Evolutionary conservation across 139 green algal species (phyloP).

Genomic region (Chlamydomonas applanata): DNA sequence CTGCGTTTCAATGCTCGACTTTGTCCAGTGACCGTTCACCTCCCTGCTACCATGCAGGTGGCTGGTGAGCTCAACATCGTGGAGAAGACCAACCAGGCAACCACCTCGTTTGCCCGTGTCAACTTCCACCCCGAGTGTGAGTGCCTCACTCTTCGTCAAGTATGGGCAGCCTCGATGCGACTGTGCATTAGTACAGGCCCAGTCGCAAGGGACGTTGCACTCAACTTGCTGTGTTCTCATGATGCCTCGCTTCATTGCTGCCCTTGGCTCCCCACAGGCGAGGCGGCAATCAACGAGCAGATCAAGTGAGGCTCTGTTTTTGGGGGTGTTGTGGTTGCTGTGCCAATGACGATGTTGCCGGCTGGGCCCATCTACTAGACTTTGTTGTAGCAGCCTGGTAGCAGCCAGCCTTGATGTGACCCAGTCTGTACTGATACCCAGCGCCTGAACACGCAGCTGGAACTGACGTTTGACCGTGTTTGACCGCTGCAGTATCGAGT

Average conservation of each 20-base stretch:
- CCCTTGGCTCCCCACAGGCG: slow-evolving; percentile 52
- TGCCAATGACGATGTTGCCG: background rate
- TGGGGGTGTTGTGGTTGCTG: too few species aligned
- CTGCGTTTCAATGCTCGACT: too few species aligned
- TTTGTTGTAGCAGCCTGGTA: background rate
- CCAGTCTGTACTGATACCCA: background rate
- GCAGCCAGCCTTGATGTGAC: background rate
- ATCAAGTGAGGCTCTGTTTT: slow-evolving; percentile 98
- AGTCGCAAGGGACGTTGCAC: too few species aligned
- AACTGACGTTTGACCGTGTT: background rate
- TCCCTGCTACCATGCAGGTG: too few species aligned
- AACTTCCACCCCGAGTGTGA: slow-evolving; percentile 68
- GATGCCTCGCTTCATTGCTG: background rate
- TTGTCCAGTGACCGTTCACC: too few species aligned
- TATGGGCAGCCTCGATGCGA: too few species aligned
- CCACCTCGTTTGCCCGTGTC: slow-evolving; percentile 72
- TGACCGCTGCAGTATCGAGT: slow-evolving; percentile 69
- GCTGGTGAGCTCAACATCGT: slow-evolving; percentile 68
- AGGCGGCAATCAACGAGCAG: slow-evolving; percentile 95
- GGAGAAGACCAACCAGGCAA: slow-evolving; percentile 47
- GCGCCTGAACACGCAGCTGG: too few species aligned
- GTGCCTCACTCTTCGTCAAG: background rate
- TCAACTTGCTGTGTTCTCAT: too few species aligned
- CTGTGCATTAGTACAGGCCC: too few species aligned
- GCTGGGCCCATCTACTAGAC: background rate